Evolutionary conservation across 352 stramenopile species (phyloP).

Genomic region (Pythium periplocum): DNA sequence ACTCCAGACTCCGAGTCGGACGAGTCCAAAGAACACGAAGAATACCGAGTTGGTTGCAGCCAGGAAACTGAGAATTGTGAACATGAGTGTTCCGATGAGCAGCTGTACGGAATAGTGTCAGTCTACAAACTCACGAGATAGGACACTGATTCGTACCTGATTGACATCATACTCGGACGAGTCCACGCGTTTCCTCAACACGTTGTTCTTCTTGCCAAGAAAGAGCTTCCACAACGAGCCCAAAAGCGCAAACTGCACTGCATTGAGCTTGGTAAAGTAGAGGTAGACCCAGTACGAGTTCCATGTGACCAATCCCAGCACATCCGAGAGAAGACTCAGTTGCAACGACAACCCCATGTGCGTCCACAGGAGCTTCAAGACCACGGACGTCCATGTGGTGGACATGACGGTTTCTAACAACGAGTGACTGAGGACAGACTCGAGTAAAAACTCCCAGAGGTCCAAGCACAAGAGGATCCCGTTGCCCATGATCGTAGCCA

Average conservation of each 20-base stretch:
- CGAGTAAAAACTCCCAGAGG: conserved; percentile 59
- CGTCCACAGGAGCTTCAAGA: conserved; percentile 5
- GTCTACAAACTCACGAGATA: background rate
- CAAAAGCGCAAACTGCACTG: conserved; percentile 73
- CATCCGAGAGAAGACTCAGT: conserved; percentile 64
- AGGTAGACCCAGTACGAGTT: conserved; percentile 86
- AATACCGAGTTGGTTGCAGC: conserved; percentile 93
- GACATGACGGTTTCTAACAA: conserved; percentile 12
- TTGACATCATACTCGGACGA: conserved; percentile 92
- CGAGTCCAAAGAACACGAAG: conserved; percentile 89
- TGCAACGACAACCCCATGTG: conserved; percentile 68
- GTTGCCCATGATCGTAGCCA: conserved; percentile 85
- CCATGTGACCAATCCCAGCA: conserved; percentile 66
- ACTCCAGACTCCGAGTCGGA: conserved; percentile 47
- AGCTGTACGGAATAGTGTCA: conserved; percentile 32
- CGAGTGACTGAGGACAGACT: conserved; percentile 6
- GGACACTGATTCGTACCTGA: conserved; percentile 34
- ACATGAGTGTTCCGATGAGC: conserved; percentile 90
- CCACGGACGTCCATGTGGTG: background rate
- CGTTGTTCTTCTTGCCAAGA: conserved; percentile 92
- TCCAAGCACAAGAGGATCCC: conserved; percentile 78
- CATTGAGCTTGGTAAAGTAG: conserved; percentile 85
- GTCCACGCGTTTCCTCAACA: conserved; percentile 90
- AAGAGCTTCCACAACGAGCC: conserved; percentile 91
- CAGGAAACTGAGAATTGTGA: conserved; percentile 91